Evolutionary conservation across 257 asterid genomes (phyloP).

Genomic region (Solanum corneliomulleri): DNA sequence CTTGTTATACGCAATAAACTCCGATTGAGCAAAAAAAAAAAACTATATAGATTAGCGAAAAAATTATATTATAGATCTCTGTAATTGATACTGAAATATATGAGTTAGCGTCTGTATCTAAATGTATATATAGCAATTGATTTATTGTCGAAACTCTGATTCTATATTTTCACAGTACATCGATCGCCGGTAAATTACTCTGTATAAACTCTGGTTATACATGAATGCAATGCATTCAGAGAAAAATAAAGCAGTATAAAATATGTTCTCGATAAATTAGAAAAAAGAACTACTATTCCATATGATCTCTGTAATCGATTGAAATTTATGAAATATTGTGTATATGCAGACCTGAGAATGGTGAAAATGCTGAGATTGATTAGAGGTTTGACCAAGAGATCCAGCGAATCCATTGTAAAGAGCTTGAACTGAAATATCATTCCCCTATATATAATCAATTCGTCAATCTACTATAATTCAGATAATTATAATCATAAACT

Average conservation of each 20-base stretch:
- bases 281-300: background rate
- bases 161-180: background rate
- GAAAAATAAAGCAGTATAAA: background rate
- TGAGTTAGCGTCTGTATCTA: background rate
- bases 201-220: background rate
- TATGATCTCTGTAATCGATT: background rate
- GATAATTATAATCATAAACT: background rate
- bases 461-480: background rate
- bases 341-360: slow-evolving; percentile 1
- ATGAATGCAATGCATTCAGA: background rate
- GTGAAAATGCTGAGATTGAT: slow-evolving; percentile 52
- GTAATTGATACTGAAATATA: background rate
- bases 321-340: background rate
- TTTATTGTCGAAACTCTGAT: background rate
- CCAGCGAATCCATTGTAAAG: slow-evolving; percentile 65
- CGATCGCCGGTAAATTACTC: background rate
- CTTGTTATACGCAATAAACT: background rate
- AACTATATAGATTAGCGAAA: background rate
- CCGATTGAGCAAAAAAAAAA: background rate
- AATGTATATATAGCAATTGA: too few species aligned
- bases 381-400: slow-evolving; percentile 56
- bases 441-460: slow-evolving; percentile 26
- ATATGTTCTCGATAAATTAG: background rate
- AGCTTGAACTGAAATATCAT: slow-evolving; percentile 57
- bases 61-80: background rate